A percentile compares a stretch with the other conserved stretches of the same genome.
Evolutionary conservation across 2,329 filamentous ascomycete genomes (phyloP).

Genomic region (Diaporthe sp.): DNA sequence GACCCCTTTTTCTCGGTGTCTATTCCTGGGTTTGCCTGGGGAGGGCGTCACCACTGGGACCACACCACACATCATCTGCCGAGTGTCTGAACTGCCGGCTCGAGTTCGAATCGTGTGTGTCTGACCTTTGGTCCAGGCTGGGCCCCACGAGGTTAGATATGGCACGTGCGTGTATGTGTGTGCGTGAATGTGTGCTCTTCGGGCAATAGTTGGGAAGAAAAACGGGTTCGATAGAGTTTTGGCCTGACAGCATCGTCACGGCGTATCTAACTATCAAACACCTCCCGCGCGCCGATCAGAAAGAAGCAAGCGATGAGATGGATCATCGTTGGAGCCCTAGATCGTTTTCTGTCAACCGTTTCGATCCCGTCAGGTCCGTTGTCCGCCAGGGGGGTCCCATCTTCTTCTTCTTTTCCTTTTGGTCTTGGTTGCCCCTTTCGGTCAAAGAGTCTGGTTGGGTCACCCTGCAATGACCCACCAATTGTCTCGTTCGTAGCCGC

Average conservation of each 20-base stretch:
- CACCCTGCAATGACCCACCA: slow-evolving; percentile 86
- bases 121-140: not conserved
- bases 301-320: slow-evolving; percentile 32
- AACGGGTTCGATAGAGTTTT: slow-evolving; percentile 15
- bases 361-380: slow-evolving; percentile 26
- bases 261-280: slow-evolving; percentile 19
- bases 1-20: slow-evolving; percentile 24
- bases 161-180: not conserved
- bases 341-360: slow-evolving; percentile 32
- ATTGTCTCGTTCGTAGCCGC: slow-evolving; percentile 96
- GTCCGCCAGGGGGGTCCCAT: slow-evolving; percentile 13
- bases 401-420: not conserved
- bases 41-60: slow-evolving; percentile 1
- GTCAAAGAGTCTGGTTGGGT: not conserved
- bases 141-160: slow-evolving; percentile 10
- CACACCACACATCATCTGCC: slow-evolving; percentile 12
- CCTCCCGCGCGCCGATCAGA: not conserved
- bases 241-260: not conserved
- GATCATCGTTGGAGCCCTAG: slow-evolving; percentile 21
- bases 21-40: slow-evolving; percentile 3
- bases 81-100: slow-evolving; percentile 10
- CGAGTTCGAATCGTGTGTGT: not conserved
- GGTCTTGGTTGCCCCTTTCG: not conserved
- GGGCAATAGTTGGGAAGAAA: slow-evolving; percentile 20
- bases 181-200: not conserved